Evolutionary conservation across 306 rosid genomes (phyloP), one percentile per base, ranked within the genome.

Genomic region (Astragalus membranaceus): DNA sequence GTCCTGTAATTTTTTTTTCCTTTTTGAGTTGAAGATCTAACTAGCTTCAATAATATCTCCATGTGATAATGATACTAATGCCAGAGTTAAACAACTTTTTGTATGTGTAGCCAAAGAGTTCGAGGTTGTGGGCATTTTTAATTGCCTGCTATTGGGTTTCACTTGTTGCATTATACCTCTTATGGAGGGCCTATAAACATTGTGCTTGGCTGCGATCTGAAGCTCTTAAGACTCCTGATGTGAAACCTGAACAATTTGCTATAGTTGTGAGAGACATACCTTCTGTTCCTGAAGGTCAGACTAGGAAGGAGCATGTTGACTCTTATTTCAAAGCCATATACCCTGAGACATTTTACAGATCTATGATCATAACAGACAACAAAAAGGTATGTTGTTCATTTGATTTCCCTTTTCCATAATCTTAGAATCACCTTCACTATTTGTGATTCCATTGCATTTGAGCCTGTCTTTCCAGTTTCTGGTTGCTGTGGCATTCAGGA

Each of bases 221-320:
- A 59, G 96, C 97, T 61, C 74, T 86, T 13, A 79, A 39, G 83
- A 58, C 96, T 77, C 91, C 91, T 64, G 87, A 80, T 65, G 64
- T 72, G 73, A 91, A 83, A 75, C 72, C 88, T 15, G 88, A 91
- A 76, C 97, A 89, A 63, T 91, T 81, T 78, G 93, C 92, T 5
- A 48, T 95, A 66, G 67, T 95, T 65, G 97, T 95, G 52, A 89
- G 99, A 81, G 99, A 95, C 80, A 87, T 95, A 68, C 97, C 99
- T 71, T 33, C 80, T 47, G 84, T n/a, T 15, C 35, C 78, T 70
- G 80, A 74, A 46, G 95, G 92, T 48, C 88, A 69, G 64, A 83
- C 85, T 48, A 86, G 87, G 67, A 91, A 87, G 81, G 96, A 95
- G 37, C 92, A 84, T 41, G 81, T 95, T 37, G 99, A 95, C 72